Evolutionary conservation across 257 asterid genomes (phyloP), one percentile per base, ranked within the genome.

Genomic region (Phtheirospermum japonicum): DNA sequence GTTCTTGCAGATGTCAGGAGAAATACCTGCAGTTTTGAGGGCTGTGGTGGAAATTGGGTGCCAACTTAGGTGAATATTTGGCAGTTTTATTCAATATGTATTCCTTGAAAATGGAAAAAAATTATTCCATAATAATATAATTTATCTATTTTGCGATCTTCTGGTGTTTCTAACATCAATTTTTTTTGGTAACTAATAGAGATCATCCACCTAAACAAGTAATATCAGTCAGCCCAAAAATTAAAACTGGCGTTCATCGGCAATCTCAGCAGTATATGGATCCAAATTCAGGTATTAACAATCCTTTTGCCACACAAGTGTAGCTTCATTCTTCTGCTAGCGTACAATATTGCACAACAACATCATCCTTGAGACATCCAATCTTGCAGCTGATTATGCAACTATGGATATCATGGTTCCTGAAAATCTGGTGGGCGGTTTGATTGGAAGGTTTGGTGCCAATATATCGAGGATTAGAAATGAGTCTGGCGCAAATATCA

Each of bases 361-460:
- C 82, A 68, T 76, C 78, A 72, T 75, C 64, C 57, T 71, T 72
- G 65, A 73, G 80, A 71, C 70, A 75, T 72, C 71, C 75, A 63
- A 74, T 79, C 73, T 79, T 79, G 86, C 95, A 92, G 98, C 80
- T 85, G 92, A 87, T 58, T 81, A 73, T 78, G 90, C 74, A 43
- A 82, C 79, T 69, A 65, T 90, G 85, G 95, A 84, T 54, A 81
- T 89, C 64, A 61, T 82, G 90, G 86, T 93, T 72, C 95, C 99
- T 48, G 99, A 93, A 74, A 65, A 88, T 69, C 75, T 93, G 71
- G 95, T 90, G 63, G 96, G 99, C 3, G 99, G 99, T 62, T 79
- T 93, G 83, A 93, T 93, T 62, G 97, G 99, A 59, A 81, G 99
- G 77, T 87, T 88, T 58, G 99, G 97, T 34, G 86, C 96, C 68